Evolutionary conservation across 2,329 filamentous ascomycete genomes (phyloP), one percentile per base, ranked within the genome.

Genomic region (Epichloe gansuensis): DNA sequence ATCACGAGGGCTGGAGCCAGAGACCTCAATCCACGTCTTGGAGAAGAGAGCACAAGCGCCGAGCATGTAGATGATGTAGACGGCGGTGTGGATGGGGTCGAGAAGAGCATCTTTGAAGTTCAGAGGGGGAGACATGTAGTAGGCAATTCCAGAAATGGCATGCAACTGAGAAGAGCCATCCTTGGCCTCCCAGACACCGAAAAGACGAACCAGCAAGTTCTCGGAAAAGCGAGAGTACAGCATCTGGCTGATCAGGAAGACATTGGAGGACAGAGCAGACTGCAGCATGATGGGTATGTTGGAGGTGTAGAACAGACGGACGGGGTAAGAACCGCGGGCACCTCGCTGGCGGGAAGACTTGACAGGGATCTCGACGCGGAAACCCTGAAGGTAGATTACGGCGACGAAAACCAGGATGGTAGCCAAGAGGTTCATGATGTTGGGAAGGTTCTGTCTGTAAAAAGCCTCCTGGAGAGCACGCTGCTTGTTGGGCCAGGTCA

Each of bases 241-340:
- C 90, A 97, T 97, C 79, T 98, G 93, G 69, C 87, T 93, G 75
- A 98, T 89, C 59, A 98, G 78, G 84, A 98, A 98, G 74, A 98
- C 82, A 80, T 98, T 98, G 79, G 91, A 96, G 60, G 89, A 95
- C 61, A 98, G 82, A 62, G 93, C 93, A 47, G 91, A 97, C 78
- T 98, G 94, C 70, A 98, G 81, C 93, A 98, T 98, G 75, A 98
- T 98, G 68, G 93, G 93, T 94, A 98, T 98, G 85, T 98, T 98
- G 71, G 90, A 96, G 68, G 93, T 98, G 78, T 98, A 98, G 83
- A 98, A 98, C 55, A 98, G 87, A 66, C 94, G 91, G 71, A 98
- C 83, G 64, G 93, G 93, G 81, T 97, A 98, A 41, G 90, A 95
- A 66, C 91, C 94, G 65, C 93, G 91, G 69, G 95, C 93, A 72